Evolutionary conservation across 1,139 yeast species (phyloP), one percentile per base, ranked within the genome.

Genomic region (Magnusiomyces clavatus): DNA sequence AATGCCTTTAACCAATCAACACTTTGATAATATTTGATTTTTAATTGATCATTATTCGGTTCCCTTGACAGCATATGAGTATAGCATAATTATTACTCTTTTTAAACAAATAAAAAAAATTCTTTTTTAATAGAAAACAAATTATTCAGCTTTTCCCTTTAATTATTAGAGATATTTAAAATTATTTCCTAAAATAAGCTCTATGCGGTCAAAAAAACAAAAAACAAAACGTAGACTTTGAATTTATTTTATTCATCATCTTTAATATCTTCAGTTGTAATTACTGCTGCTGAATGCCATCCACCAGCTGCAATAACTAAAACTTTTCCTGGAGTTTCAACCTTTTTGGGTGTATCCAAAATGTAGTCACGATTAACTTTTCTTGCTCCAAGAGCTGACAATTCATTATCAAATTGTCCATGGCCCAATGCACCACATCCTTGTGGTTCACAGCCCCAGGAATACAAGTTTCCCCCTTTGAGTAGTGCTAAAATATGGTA

Each of bases 271-370:
- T 55, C 58, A 43, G 59, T 54, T 14, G 65, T 59, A 31, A 78
- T 69, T 16, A 79, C 63, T 1, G 82, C 92, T 24, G 31, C 31
- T 24, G 88, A 80, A 54, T 85, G 94, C 94, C 92, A 85, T 1
- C 95, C 95, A n/a, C 82, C 80, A 12, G 88, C 86, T 1, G 85
- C 75, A 47, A 82, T 74, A 0, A 79, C 78, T 14, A 77, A 56
- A 62, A 72, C 77, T 12, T 74, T 70, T 0, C 80, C 80, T 1
- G 37, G n/a, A 3, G 46, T 56, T 4, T 64, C 61, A 17, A 81
- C 72, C 39, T 61, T 62, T 0, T 72, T 66, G 0, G 90, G 90
- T 40, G 61, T 69, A 0, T 50, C 50, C 0, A 81, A 77, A 16
- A 69, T 8, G 31, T 24, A 24, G 31, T 24, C 31, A 8, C 31